Conservation (phyloP, 306 rosid genomes). For the Urtica urens region DNA sequence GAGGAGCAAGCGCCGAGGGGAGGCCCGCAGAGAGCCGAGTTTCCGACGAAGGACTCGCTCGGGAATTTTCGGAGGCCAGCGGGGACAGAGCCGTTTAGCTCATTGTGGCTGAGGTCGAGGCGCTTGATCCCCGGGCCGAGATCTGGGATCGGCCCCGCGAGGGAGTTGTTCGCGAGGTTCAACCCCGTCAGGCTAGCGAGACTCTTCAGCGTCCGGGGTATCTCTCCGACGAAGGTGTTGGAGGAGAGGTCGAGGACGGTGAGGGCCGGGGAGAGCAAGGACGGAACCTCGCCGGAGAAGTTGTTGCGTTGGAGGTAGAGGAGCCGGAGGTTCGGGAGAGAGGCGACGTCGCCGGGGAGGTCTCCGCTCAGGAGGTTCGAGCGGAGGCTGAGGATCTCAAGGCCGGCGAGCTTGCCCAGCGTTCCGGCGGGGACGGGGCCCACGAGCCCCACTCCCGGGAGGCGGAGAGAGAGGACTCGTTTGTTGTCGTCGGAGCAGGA, state of each 20-base stretch:
- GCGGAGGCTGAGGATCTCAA: slow-evolving; percentile 60
- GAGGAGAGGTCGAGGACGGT: slow-evolving; percentile 71
- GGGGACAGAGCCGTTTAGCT: slow-evolving; percentile 78
- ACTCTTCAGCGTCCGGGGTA: slow-evolving; percentile 45
- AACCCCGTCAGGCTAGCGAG: slow-evolving; percentile 55
- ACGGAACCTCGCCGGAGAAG: slow-evolving; percentile 70
- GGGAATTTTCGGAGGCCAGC: slow-evolving; percentile 42
- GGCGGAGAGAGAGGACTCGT: slow-evolving; percentile 46
- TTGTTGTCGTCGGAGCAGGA: slow-evolving; percentile 36
- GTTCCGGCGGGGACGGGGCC: slow-evolving; percentile 67
- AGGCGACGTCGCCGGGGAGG: slow-evolving; percentile 62
- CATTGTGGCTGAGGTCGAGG: slow-evolving; percentile 74
- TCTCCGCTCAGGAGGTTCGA: slow-evolving; percentile 67
- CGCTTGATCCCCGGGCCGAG: slow-evolving; percentile 42
- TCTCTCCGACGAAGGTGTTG: slow-evolving; percentile 59
- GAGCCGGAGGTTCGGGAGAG: slow-evolving; percentile 62
- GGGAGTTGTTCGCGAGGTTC: slow-evolving; percentile 71
- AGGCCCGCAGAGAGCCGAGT: slow-evolving; percentile 56
- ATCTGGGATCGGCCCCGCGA: slow-evolving; percentile 65
- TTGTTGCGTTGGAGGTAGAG: slow-evolving; percentile 77
- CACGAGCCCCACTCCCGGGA: slow-evolving; percentile 74
- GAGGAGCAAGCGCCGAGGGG: slow-evolving; percentile 56
- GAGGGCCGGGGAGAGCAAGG: slow-evolving; percentile 45
- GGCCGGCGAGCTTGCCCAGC: slow-evolving; percentile 68
- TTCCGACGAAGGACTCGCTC: slow-evolving; percentile 66